Evolutionary conservation across 2,329 filamentous ascomycete species (phyloP).

Genomic region (Lizonia empirigonia): DNA sequence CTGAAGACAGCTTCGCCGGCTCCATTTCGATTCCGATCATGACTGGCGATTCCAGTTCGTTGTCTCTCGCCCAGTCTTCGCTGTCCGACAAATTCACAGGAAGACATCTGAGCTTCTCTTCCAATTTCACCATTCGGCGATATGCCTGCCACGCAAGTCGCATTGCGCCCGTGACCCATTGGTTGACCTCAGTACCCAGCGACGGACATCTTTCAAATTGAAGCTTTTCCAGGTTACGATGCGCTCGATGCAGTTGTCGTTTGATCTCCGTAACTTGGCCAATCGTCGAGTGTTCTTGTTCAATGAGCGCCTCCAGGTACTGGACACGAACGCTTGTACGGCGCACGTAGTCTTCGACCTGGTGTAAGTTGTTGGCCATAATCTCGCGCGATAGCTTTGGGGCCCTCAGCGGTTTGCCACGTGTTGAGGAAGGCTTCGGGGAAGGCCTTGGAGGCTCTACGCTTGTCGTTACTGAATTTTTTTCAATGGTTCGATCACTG

Average conservation of each 20-base stretch:
- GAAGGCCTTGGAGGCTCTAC: not conserved
- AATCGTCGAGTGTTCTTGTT: conserved; percentile 18
- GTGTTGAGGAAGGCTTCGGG: not conserved
- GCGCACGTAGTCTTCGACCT: conserved; percentile 18
- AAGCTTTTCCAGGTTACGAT: conserved; percentile 31
- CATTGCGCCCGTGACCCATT: conserved; percentile 18
- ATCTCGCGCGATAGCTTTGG: conserved; percentile 15
- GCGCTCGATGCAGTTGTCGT: conserved; percentile 24
- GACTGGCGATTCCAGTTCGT: conserved; percentile 8
- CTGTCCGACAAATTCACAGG: conserved; percentile 6
- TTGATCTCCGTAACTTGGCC: conserved; percentile 30
- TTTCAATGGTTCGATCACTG: not conserved
- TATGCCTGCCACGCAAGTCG: conserved; percentile 32
- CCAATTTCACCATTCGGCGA: conserved; percentile 23
- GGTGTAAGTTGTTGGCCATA: conserved; percentile 13
- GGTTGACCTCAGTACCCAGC: conserved; percentile 15
- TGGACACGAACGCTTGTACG: conserved; percentile 21
- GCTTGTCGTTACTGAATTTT: not conserved
- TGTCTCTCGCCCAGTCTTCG: conserved; percentile 6
- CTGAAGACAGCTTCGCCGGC: not conserved
- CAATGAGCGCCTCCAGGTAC: conserved; percentile 22
- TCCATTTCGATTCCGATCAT: conserved; percentile 18
- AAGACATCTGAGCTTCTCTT: conserved; percentile 19
- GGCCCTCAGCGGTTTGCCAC: not conserved
- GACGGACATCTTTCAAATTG: conserved; percentile 15